Evolutionary conservation across 169 alveolate genomes (phyloP).

Genomic region (Cyclospora cayetanensis): DNA sequence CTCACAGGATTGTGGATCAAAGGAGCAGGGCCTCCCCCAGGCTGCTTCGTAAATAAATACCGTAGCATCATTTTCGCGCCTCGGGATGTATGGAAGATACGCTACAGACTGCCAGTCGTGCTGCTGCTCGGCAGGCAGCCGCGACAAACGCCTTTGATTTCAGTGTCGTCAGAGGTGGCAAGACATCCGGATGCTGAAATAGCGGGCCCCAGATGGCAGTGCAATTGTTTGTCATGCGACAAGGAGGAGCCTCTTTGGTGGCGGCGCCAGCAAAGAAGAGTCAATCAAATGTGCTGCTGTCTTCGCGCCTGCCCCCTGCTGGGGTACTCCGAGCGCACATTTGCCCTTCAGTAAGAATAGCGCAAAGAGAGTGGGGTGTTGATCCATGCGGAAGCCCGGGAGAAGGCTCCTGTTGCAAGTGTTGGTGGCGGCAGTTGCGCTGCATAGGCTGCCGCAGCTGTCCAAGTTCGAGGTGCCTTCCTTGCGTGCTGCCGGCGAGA

Average conservation of each 20-base stretch:
- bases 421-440: too few relatives aligned
- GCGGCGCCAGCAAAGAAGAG: neutral
- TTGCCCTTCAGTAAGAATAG: too few relatives aligned
- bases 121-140: neutral
- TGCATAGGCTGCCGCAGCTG: too few relatives aligned
- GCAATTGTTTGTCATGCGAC: neutral
- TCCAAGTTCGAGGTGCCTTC: too few relatives aligned
- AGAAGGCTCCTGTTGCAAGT: too few relatives aligned
- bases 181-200: neutral
- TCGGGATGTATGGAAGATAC: too few relatives aligned
- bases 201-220: neutral
- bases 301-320: too few relatives aligned
- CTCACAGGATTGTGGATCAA: conserved; percentile 55
- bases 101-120: neutral
- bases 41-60: conserved; percentile 56
- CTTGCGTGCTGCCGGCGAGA: too few relatives aligned
- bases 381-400: too few relatives aligned
- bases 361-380: too few relatives aligned
- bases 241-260: neutral
- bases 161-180: neutral
- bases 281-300: too few relatives aligned
- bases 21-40: conserved; percentile 74
- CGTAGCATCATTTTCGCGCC: conserved; percentile 10
- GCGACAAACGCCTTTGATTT: neutral
- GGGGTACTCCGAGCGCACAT: too few relatives aligned